phyloP scores from a whole-genome alignment of 2,329 filamentous ascomycete genomes.

The Colletotrichum sp. region DNA sequence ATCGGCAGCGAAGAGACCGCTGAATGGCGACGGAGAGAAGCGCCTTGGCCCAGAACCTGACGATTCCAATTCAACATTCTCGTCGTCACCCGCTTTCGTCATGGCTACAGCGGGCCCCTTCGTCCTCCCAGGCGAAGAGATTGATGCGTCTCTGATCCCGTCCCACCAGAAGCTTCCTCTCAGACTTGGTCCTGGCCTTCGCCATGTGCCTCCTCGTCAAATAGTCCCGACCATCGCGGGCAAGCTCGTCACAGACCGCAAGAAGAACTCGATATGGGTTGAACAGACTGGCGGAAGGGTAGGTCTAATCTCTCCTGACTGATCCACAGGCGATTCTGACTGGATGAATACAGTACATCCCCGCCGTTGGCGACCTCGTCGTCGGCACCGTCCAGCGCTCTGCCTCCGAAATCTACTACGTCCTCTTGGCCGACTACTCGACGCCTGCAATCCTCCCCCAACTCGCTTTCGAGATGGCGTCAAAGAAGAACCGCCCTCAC shows the following conservation, averaged over 20 bases:
- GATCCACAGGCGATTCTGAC: slow-evolving; percentile 25
- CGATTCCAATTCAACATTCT: slow-evolving; percentile 4
- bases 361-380: slow-evolving; percentile 82
- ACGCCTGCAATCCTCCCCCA: slow-evolving; percentile 77
- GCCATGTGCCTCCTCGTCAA: slow-evolving; percentile 78
- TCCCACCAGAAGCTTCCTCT: slow-evolving; percentile 72
- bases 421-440: slow-evolving; percentile 72
- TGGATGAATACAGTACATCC: slow-evolving; percentile 68
- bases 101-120: slow-evolving; percentile 67
- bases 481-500: slow-evolving; percentile 87
- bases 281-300: slow-evolving; percentile 75
- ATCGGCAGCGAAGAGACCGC: neutral
- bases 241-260: slow-evolving; percentile 68
- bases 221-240: slow-evolving; percentile 73
- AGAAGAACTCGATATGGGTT: slow-evolving; percentile 81
- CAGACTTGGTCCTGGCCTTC: slow-evolving; percentile 83
- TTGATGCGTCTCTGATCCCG: slow-evolving; percentile 72
- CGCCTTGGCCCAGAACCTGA: neutral
- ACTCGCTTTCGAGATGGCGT: slow-evolving; percentile 90
- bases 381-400: slow-evolving; percentile 85
- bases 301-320: slow-evolving; percentile 20
- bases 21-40: neutral
- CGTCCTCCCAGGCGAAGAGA: slow-evolving; percentile 81
- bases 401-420: slow-evolving; percentile 79
- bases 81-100: slow-evolving; percentile 6